Conservation (phyloP, 345 rosid genomes). For the Populus euphratica region DNA sequence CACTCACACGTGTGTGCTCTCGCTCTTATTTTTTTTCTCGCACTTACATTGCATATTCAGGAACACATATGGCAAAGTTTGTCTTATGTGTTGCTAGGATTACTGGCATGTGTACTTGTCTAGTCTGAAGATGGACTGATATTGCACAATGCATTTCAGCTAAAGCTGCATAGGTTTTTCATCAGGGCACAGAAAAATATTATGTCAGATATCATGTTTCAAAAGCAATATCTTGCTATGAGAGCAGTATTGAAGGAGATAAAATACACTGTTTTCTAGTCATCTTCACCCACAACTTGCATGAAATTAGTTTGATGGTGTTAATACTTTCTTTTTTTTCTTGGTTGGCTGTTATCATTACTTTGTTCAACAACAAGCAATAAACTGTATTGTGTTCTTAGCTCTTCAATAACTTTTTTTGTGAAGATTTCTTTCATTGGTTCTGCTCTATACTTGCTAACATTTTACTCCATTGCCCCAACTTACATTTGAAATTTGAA, state of each 20-base stretch:
- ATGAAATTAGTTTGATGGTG: background rate
- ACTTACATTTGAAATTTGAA: background rate
- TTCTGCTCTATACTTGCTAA: background rate
- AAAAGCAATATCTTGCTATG: background rate
- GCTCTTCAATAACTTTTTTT: background rate
- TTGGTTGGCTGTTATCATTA: background rate
- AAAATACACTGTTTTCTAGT: background rate
- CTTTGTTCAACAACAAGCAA: background rate
- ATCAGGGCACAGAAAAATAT: background rate
- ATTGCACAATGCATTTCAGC: background rate
- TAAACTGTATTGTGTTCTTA: too few relatives aligned
- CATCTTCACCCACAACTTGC: background rate
- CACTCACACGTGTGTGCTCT: background rate
- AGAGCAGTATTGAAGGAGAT: background rate
- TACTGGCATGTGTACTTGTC: background rate
- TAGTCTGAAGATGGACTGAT: background rate
- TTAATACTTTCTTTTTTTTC: background rate
- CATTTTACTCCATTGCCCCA: background rate
- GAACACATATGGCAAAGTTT: background rate
- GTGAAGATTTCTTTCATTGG: background rate
- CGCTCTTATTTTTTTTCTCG: background rate
- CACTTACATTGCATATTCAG: too few relatives aligned
- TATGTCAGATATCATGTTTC: background rate
- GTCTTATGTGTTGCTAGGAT: background rate
- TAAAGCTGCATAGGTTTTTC: background rate